Percentiles rank a stretch among this genome's conserved stretches.
Conservation (phyloP, 208 protist species). For the Trichomonas gallinae region DNA sequence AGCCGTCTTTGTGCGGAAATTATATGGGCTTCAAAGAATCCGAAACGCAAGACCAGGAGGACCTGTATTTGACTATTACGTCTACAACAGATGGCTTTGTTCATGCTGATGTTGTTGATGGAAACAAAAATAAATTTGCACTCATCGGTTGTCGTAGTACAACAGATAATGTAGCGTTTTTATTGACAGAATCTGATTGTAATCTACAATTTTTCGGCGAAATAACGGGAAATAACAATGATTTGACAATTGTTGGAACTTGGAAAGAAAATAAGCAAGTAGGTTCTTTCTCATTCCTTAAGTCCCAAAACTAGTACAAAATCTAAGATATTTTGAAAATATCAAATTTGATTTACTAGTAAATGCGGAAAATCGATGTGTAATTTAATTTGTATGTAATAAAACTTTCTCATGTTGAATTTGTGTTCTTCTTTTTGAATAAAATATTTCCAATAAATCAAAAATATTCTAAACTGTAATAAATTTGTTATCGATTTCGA, state of each 20-base stretch:
- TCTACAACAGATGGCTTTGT: not conserved
- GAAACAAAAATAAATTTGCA: not conserved
- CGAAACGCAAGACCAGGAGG: not conserved
- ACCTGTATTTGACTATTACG: not conserved
- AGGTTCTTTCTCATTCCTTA: not conserved
- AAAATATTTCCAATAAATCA: too few relatives aligned
- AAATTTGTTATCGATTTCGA: too few relatives aligned
- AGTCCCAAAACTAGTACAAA: not conserved
- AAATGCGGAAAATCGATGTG: too few relatives aligned
- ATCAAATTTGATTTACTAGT: too few relatives aligned
- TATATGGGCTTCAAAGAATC: not conserved
- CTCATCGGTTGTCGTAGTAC: not conserved
- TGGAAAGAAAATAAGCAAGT: not conserved
- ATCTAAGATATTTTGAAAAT: too few relatives aligned
- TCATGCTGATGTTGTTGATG: not conserved
- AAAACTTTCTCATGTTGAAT: too few relatives aligned
- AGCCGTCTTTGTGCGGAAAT: not conserved
- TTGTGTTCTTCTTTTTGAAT: too few relatives aligned
- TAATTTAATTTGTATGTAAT: too few relatives aligned
- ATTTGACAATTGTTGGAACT: not conserved
- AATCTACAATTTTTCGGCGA: not conserved
- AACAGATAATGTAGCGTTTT: not conserved
- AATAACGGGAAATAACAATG: not conserved
- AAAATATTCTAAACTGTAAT: too few relatives aligned
- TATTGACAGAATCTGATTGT: not conserved